A percentile compares a stretch with the other conserved stretches of the same genome.
These are phyloP conservation scores for Allium sativum DNA, from an alignment of 106 monocot genomes.

Conservation along the genomic window DNA sequence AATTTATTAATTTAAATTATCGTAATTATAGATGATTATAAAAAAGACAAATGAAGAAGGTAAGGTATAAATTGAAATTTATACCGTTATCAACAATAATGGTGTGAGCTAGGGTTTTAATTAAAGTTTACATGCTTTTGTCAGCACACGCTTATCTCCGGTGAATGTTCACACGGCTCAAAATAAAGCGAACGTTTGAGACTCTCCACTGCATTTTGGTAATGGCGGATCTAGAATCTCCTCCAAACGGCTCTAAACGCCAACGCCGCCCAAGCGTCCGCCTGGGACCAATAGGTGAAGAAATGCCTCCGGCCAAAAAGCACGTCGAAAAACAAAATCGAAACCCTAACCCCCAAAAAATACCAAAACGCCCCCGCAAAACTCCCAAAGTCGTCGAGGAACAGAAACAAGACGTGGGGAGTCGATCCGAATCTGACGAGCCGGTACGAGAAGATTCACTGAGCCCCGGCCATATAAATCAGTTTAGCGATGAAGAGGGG, in stretches of 20 bases:
- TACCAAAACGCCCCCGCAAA: slow-evolving; percentile 1
- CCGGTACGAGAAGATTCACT: slow-evolving; percentile 13
- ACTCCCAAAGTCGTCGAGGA: slow-evolving; percentile 25
- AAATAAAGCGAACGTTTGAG: too few species aligned
- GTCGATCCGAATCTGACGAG: slow-evolving; percentile 22
- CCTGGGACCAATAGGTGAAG: slow-evolving; percentile 59
- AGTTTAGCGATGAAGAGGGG: slow-evolving; percentile 25
- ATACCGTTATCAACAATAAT: too few species aligned
- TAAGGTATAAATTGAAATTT: too few species aligned
- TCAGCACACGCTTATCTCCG: too few species aligned
- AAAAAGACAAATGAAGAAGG: too few species aligned
- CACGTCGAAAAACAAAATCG: not conserved
- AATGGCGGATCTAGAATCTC: too few species aligned
- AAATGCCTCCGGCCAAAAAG: slow-evolving; percentile 8
- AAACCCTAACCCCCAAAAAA: not conserved
- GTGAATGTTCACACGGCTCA: too few species aligned
- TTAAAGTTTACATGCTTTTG: too few species aligned
- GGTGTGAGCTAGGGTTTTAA: too few species aligned
- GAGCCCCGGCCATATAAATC: slow-evolving; percentile 12
- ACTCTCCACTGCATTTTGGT: too few species aligned
- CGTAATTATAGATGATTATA: too few species aligned
- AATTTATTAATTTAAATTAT: too few species aligned
- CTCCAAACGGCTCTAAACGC: slow-evolving; percentile 28
- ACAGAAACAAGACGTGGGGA: slow-evolving; percentile 10
- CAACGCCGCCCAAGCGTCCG: slow-evolving; percentile 83